These are phyloP conservation scores for Lachnellula occidentalis DNA, from an alignment of 2,329 filamentous ascomycete species.

Conservation along the genomic window DNA sequence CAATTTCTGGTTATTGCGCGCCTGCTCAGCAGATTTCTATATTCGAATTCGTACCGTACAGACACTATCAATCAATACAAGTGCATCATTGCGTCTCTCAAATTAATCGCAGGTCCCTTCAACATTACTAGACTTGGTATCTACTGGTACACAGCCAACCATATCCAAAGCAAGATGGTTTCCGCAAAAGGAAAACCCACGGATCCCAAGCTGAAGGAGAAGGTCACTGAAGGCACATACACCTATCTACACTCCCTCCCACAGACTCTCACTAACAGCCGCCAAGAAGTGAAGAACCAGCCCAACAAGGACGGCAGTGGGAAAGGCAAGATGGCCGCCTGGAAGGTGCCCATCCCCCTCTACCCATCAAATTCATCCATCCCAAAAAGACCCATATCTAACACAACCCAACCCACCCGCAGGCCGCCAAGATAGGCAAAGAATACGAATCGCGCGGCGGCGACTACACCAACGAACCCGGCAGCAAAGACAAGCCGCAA, in stretches of 20 bases:
- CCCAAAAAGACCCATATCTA: background rate
- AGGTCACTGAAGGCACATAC: conserved; percentile 35
- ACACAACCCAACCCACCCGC: background rate
- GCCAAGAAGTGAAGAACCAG: conserved; percentile 37
- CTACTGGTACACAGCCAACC: background rate
- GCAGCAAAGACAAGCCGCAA: conserved; percentile 39
- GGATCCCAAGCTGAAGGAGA: conserved; percentile 39
- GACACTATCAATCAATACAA: background rate
- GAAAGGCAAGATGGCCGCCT: conserved; percentile 42
- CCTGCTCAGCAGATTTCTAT: background rate
- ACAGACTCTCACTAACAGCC: background rate
- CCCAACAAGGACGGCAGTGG: conserved; percentile 40
- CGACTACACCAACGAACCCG: conserved; percentile 36
- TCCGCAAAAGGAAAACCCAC: conserved; percentile 41
- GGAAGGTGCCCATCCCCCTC: conserved; percentile 33
- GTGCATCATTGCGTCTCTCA: background rate
- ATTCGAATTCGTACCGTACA: background rate
- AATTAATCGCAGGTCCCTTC: background rate
- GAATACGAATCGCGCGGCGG: conserved; percentile 37
- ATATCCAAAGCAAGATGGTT: conserved; percentile 28
- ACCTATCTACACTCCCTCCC: conserved; percentile 8
- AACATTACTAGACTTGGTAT: background rate
- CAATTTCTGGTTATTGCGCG: background rate
- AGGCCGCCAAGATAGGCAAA: conserved; percentile 38
- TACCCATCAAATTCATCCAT: background rate